Conservation (phyloP, 495 filamentous ascomycete species). For the Podospora bellae-mahoneyi region DNA sequence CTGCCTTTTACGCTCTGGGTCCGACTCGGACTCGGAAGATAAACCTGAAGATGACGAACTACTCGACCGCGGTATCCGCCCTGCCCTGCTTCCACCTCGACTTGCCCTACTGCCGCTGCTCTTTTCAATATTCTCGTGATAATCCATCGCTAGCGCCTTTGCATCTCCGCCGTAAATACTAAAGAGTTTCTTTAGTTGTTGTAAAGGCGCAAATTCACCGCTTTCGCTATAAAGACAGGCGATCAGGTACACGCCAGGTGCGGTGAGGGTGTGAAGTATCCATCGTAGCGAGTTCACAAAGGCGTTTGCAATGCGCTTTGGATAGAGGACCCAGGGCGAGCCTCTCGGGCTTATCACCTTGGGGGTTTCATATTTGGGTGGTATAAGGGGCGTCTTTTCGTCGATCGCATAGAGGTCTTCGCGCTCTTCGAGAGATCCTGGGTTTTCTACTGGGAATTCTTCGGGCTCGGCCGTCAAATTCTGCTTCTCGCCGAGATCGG, state of each 20-base stretch:
- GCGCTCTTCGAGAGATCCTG: slow-evolving; percentile 19
- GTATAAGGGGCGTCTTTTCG: slow-evolving; percentile 67
- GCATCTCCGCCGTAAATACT: slow-evolving; percentile 40
- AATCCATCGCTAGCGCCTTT: slow-evolving; percentile 38
- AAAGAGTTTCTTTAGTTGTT: slow-evolving; percentile 58
- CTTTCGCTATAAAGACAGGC: slow-evolving; percentile 76
- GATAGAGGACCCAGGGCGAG: slow-evolving; percentile 50
- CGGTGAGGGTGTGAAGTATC: slow-evolving; percentile 71
- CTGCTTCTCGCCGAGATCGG: slow-evolving; percentile 35
- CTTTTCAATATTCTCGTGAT: slow-evolving; percentile 33
- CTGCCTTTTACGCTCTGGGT: slow-evolving; percentile 30
- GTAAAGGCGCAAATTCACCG: slow-evolving; percentile 70
- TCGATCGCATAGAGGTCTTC: slow-evolving; percentile 35
- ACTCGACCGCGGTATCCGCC: slow-evolving; percentile 48
- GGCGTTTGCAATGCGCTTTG: slow-evolving; percentile 53
- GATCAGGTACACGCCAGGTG: slow-evolving; percentile 75
- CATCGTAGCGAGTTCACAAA: slow-evolving; percentile 67
- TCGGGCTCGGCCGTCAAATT: slow-evolving; percentile 31
- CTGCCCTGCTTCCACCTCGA: slow-evolving; percentile 26
- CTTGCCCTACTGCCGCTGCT: slow-evolving; percentile 29
- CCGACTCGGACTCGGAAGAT: slow-evolving; percentile 60
- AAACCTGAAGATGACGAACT: slow-evolving; percentile 58
- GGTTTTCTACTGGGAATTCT: slow-evolving; percentile 20
- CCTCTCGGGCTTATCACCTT: slow-evolving; percentile 37
- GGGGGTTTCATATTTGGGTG: slow-evolving; percentile 27